A percentile compares a stretch with the other conserved stretches of the same genome.
phyloP scores from a whole-genome alignment of 805 yeast genomes.

The Sporopachydermia quercuum region DNA sequence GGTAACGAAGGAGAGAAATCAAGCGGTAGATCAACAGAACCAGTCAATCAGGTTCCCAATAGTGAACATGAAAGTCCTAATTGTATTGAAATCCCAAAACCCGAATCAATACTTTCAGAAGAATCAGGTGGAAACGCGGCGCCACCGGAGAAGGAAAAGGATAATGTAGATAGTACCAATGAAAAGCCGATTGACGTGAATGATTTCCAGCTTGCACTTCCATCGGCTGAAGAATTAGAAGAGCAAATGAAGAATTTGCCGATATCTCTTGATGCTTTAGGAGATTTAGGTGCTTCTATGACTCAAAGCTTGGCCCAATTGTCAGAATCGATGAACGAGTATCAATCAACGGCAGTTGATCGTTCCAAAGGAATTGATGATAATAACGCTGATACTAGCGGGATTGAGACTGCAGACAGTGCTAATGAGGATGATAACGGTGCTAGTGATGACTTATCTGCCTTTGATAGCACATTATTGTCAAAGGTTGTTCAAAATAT shows the following conservation, averaged over 20 bases:
- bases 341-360: not conserved
- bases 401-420: not conserved
- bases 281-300: not conserved
- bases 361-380: not conserved
- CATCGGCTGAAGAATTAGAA: not conserved
- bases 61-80: not conserved
- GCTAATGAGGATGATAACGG: not conserved
- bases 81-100: not conserved
- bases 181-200: too few species aligned
- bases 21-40: too few species aligned
- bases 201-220: not conserved
- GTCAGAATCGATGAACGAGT: not conserved
- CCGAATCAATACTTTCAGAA: not conserved
- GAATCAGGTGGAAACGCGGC: not conserved
- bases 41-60: too few species aligned
- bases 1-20: not conserved
- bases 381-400: not conserved
- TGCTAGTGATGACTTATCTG: not conserved
- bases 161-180: not conserved
- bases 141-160: not conserved
- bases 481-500: not conserved
- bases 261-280: not conserved
- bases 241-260: constrained; percentile 1
- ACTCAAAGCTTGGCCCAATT: not conserved
- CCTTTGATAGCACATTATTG: not conserved